Evolutionary conservation across 345 rosid genomes (phyloP).

Genomic region (Excoecaria cochinchinensis): DNA sequence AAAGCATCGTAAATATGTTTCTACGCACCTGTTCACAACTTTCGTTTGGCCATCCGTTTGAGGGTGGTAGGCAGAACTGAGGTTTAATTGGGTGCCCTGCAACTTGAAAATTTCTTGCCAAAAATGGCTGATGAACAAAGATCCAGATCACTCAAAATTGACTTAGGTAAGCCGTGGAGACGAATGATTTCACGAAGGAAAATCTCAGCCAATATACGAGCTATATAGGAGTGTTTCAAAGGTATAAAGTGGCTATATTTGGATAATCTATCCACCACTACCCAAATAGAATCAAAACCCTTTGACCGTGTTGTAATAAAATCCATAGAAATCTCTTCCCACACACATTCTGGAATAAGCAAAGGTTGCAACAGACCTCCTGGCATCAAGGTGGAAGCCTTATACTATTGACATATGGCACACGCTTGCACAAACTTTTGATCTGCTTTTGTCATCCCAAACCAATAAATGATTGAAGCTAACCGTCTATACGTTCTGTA

Average conservation of each 20-base stretch:
- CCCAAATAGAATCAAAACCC: neutral
- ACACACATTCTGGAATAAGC: neutral
- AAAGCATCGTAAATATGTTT: neutral
- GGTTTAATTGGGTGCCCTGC: neutral
- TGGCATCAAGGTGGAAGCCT: neutral
- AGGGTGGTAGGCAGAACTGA: neutral
- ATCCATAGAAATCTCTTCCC: neutral
- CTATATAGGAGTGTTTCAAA: neutral
- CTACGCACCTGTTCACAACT: neutral
- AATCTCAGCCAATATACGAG: neutral
- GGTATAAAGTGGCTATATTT: neutral
- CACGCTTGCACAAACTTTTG: neutral
- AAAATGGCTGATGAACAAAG: neutral
- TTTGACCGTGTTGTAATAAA: neutral
- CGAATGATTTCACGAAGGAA: neutral
- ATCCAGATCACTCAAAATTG: neutral
- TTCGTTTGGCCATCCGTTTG: neutral
- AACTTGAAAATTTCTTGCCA: neutral
- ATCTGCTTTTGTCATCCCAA: too few relatives aligned
- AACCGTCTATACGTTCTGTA: too few relatives aligned
- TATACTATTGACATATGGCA: neutral
- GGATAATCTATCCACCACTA: neutral
- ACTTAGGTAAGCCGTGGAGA: neutral
- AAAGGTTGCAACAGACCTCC: neutral
- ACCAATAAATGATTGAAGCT: too few relatives aligned